Percentiles rank a stretch among this genome's conserved stretches.
Conservation (phyloP, 2,329 filamentous ascomycete species). For the Fusarium sp. region DNA sequence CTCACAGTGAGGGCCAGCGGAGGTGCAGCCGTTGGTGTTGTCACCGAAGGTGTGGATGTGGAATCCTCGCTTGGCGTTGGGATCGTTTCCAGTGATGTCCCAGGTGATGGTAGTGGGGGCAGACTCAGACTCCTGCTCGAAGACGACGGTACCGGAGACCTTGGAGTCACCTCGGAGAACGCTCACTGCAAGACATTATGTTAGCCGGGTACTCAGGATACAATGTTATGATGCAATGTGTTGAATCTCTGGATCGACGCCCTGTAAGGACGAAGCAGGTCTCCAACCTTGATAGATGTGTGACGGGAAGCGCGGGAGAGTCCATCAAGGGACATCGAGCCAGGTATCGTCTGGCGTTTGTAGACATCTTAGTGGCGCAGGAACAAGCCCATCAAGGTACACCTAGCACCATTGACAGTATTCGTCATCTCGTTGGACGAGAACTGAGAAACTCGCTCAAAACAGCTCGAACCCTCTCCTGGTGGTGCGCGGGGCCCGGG, state of each 20-base stretch:
- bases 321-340: constrained; percentile 52
- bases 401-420: constrained; percentile 36
- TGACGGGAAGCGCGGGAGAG: constrained; percentile 7
- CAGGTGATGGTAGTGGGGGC: constrained; percentile 88
- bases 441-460: constrained; percentile 73
- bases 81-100: constrained; percentile 91
- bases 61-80: constrained; percentile 97
- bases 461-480: constrained; percentile 60
- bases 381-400: constrained; percentile 61
- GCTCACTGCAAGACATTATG: constrained; percentile 73
- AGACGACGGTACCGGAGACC: constrained; percentile 91
- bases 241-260: constrained; percentile 4
- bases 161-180: constrained; percentile 98
- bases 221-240: not conserved
- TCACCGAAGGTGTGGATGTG: constrained; percentile 99
- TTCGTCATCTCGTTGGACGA: constrained; percentile 45
- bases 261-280: constrained; percentile 9
- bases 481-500: constrained; percentile 27
- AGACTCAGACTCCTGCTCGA: constrained; percentile 90
- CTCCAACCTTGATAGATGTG: constrained; percentile 10
- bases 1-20: constrained; percentile 96
- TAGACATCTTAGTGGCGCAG: constrained; percentile 19
- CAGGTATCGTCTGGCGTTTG: constrained; percentile 15
- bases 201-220: constrained; percentile 38
- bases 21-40: constrained; percentile 99